Evolutionary conservation across 352 stramenopile genomes (phyloP).

Genomic region (Phytophthora capsici): DNA sequence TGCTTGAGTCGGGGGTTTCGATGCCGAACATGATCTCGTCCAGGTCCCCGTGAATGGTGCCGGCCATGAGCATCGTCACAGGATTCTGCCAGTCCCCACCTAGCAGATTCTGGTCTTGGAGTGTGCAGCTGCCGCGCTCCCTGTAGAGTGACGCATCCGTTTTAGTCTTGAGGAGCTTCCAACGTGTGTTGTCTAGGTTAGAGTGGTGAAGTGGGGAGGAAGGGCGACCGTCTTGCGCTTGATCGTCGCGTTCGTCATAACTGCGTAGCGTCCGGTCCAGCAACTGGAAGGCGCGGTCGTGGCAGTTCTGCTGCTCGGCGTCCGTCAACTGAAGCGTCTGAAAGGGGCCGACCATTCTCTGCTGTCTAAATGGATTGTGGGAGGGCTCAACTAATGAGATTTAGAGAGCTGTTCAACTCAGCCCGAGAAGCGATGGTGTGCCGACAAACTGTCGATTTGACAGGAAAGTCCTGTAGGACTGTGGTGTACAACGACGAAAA

Average conservation of each 20-base stretch:
- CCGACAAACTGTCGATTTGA: no score
- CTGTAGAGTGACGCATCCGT: slow-evolving; percentile 28
- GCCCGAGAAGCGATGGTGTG: neutral
- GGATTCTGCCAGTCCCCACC: slow-evolving; percentile 33
- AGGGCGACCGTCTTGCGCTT: slow-evolving; percentile 7
- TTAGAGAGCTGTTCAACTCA: slow-evolving; percentile 6
- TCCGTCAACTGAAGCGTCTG: slow-evolving; percentile 4
- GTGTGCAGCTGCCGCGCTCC: slow-evolving; percentile 7
- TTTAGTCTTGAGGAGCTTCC: slow-evolving; percentile 35
- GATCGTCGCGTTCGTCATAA: slow-evolving; percentile 34
- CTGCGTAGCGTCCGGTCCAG: slow-evolving; percentile 37
- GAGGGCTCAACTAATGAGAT: neutral
- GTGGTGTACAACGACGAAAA: slow-evolving; percentile 10
- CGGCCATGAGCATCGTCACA: slow-evolving; percentile 16
- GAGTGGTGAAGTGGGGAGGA: slow-evolving; percentile 14
- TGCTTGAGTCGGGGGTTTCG: slow-evolving; percentile 12
- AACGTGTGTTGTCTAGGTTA: slow-evolving; percentile 30
- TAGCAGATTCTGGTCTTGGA: slow-evolving; percentile 25
- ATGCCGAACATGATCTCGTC: slow-evolving; percentile 34
- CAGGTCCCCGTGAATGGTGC: slow-evolving; percentile 24
- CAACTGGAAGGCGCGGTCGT: slow-evolving; percentile 25
- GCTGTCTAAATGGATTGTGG: slow-evolving; percentile 3
- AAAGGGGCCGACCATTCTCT: slow-evolving; percentile 3
- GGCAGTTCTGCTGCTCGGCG: slow-evolving; percentile 20
- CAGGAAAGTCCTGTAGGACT: no score